These are phyloP conservation scores for Cyberlindnera petersonii DNA, from an alignment of 805 yeast genomes.

Conservation along the genomic window DNA sequence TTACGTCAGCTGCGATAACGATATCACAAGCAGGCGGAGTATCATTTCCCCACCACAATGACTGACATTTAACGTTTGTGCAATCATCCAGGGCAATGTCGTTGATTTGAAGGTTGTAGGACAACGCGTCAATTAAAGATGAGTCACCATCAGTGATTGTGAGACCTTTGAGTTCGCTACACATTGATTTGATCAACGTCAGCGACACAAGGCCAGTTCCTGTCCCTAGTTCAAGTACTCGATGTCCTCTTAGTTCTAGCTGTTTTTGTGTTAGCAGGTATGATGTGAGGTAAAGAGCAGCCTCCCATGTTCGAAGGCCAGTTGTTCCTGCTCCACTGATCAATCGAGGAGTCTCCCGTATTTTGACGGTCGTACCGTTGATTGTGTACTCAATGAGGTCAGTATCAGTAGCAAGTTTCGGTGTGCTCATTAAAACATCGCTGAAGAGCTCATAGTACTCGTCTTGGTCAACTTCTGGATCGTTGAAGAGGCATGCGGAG, in stretches of 20 bases:
- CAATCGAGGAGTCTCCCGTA: constrained; percentile 59
- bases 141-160: constrained; percentile 68
- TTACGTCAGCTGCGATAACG: constrained; percentile 82
- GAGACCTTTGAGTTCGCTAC: constrained; percentile 27
- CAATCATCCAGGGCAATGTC: constrained; percentile 18
- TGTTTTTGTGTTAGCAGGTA: constrained; percentile 33
- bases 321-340: constrained; percentile 80
- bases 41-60: constrained; percentile 59
- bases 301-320: constrained; percentile 93
- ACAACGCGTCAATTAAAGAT: constrained; percentile 45
- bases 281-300: constrained; percentile 63
- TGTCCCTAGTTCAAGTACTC: constrained; percentile 72
- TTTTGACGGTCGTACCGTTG: constrained; percentile 25
- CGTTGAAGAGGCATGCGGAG: constrained; percentile 35
- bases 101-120: constrained; percentile 45
- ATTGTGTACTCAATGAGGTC: constrained; percentile 34
- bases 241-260: constrained; percentile 20
- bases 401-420: constrained; percentile 25
- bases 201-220: constrained; percentile 85
- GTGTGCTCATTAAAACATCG: constrained; percentile 24
- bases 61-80: constrained; percentile 29
- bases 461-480: constrained; percentile 36
- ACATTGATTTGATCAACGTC: constrained; percentile 16
- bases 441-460: constrained; percentile 34
- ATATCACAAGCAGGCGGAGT: constrained; percentile 36